Evolutionary conservation across 2,329 filamentous ascomycete species (phyloP).

Genomic region (Bretziella fagacearum): DNA sequence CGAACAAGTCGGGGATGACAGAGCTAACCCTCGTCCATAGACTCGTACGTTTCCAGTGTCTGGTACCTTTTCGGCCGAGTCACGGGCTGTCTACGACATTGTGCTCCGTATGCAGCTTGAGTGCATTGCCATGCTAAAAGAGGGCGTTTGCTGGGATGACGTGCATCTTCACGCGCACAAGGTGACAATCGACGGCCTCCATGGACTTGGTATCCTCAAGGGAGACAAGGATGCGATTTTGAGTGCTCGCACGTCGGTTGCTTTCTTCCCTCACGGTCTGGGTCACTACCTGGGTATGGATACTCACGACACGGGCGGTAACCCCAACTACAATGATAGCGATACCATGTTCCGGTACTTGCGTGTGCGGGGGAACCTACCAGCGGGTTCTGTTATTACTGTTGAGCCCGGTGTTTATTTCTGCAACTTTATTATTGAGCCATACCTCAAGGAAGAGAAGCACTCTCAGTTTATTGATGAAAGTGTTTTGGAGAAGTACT

Average conservation of each 20-base stretch:
- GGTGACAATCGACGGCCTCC: slow-evolving; percentile 64
- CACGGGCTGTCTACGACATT: slow-evolving; percentile 60
- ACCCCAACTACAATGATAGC: slow-evolving; percentile 59
- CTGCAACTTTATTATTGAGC: slow-evolving; percentile 72
- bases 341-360: slow-evolving; percentile 81
- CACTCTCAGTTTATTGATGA: slow-evolving; percentile 63
- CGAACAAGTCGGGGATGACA: neutral
- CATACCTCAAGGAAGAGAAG: slow-evolving; percentile 55
- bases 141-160: slow-evolving; percentile 63
- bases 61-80: slow-evolving; percentile 53
- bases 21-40: slow-evolving; percentile 24
- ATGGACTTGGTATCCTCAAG: slow-evolving; percentile 57
- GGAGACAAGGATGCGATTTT: slow-evolving; percentile 54
- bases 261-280: slow-evolving; percentile 82
- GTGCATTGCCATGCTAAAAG: slow-evolving; percentile 55
- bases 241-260: slow-evolving; percentile 60
- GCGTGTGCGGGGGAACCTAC: slow-evolving; percentile 57
- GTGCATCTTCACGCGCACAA: slow-evolving; percentile 66
- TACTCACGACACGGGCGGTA: slow-evolving; percentile 72
- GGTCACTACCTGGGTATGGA: slow-evolving; percentile 89
- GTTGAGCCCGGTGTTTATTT: slow-evolving; percentile 94
- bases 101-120: slow-evolving; percentile 77
- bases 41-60: slow-evolving; percentile 76
- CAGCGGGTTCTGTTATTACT: slow-evolving; percentile 70
- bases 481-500: slow-evolving; percentile 58